Evolutionary conservation across 2,329 filamentous ascomycete species (phyloP), one percentile per base, ranked within the genome.

Genomic region (Hypoxylon sp.): DNA sequence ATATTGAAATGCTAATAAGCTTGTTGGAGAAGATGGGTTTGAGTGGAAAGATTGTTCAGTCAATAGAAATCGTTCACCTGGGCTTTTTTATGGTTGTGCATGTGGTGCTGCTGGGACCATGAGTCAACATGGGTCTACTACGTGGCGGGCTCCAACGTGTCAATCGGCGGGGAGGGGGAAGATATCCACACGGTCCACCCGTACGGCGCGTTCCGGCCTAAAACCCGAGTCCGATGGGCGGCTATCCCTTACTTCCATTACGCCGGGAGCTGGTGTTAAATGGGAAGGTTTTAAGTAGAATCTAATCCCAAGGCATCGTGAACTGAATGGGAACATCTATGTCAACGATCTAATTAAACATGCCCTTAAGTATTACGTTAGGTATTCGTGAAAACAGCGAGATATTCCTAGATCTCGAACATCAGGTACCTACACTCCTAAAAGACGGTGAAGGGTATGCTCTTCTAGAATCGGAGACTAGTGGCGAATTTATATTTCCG

Each of bases 91-190:
- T 35, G 14, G 53, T 46, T 11, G 6, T 35, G 39, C 22, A 26
- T 47, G 42, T 35, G 42, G 42, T 56, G 51, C 33, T 52, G 17
- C 19, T 47, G 31, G 5, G 26, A 11, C 24, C 8, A 42, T 56
- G 54, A 29, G 46, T 29, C 54, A 47, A 42, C 5, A 54, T 56
- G 44, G 55, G 55, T 58, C 54, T 47, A 46, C 55, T 50, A 58
- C 44, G 55, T 50, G 55, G 55, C 55, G 35, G 14, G 22, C 14
- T 37, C 44, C 55, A 50, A 58, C 55, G 29, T 58, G 55, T 58
- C 55, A 46, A 58, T 37, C 55, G 39, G 55, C 55, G 44, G 19
- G 55, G 44, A 58, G 46, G 55, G 44, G 55, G 11, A n/a, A 39
- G 31, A 58, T 50, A 47, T 56, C 39, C 54, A 46, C 39, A 22